Conservation (phyloP, 306 rosid genomes). For the Echinosophora koreensis region DNA sequence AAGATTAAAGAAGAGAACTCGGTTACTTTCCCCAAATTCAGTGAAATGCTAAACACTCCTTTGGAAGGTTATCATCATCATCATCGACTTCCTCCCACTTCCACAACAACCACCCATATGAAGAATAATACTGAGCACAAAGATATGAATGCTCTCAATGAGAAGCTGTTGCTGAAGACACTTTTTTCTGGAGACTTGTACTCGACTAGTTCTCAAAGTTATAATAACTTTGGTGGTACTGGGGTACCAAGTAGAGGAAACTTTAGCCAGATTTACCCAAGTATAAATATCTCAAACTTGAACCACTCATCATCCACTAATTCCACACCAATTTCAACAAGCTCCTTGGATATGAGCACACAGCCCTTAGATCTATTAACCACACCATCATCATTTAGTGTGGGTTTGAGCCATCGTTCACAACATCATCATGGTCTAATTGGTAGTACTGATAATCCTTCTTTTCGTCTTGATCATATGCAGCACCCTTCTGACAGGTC, state of each 20-base stretch:
- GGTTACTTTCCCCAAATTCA: constrained; percentile 63
- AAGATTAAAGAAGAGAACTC: constrained; percentile 62
- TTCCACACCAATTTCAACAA: constrained; percentile 51
- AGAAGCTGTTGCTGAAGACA: constrained; percentile 69
- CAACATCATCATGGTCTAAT: constrained; percentile 41
- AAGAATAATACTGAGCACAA: constrained; percentile 47
- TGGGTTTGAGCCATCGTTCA: constrained; percentile 42
- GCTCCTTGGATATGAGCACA: constrained; percentile 56
- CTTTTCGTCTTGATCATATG: constrained; percentile 56
- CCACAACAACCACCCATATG: constrained; percentile 11
- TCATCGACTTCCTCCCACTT: constrained; percentile 36
- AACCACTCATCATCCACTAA: constrained; percentile 39
- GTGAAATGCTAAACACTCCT: constrained; percentile 59
- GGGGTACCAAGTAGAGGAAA: constrained; percentile 51
- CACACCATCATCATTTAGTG: constrained; percentile 45
- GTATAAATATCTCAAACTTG: constrained; percentile 69
- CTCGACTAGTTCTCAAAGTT: constrained; percentile 22
- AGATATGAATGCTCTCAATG: constrained; percentile 52
- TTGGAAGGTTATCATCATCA: constrained; percentile 46
- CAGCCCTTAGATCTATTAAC: constrained; percentile 60
- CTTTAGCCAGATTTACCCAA: constrained; percentile 82
- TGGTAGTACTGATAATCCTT: constrained; percentile 42
- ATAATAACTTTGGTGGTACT: constrained; percentile 20
- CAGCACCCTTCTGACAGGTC: constrained; percentile 50
- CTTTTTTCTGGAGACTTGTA: constrained; percentile 48